Percentiles rank a stretch among this genome's conserved stretches.
Evolutionary conservation across 208 protist genomes (phyloP).

Genomic region (Trichomonas vaginalis): DNA sequence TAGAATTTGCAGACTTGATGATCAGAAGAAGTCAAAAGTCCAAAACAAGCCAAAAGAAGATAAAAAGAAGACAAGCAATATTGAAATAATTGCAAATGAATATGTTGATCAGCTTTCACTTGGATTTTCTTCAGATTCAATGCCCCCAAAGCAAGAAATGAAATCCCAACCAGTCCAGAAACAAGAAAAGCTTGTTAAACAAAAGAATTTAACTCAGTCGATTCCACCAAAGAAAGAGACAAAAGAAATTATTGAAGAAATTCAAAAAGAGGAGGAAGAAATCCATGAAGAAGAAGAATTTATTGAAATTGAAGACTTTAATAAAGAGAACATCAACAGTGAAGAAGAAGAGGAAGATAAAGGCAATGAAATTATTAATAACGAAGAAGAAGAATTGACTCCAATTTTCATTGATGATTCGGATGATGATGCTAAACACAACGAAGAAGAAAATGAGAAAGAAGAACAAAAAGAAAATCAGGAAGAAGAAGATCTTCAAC

Average conservation of each 20-base stretch:
- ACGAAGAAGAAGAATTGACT: not conserved
- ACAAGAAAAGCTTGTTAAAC: not conserved
- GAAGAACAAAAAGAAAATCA: not conserved
- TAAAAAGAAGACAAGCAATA: not conserved
- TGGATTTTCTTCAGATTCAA: not conserved
- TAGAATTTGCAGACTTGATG: not conserved
- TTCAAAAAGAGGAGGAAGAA: not conserved
- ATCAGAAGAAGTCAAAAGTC: not conserved
- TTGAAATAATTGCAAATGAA: not conserved
- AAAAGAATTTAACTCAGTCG: not conserved
- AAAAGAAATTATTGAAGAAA: not conserved
- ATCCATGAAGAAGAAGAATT: not conserved
- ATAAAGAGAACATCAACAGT: not conserved
- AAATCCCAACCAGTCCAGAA: not conserved
- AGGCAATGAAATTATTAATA: not conserved
- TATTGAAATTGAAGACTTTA: not conserved
- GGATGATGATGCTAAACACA: not conserved
- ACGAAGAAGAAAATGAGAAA: conserved; percentile 1
- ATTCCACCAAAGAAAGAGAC: not conserved
- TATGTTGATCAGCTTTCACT: not conserved
- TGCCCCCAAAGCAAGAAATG: not conserved
- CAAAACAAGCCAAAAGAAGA: not conserved
- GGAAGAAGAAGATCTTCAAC: not conserved
- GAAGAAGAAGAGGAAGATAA: not conserved
- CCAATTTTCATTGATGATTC: too few relatives aligned